Conservation (phyloP, 306 rosid genomes). For the Cicer chorassanicum region DNA sequence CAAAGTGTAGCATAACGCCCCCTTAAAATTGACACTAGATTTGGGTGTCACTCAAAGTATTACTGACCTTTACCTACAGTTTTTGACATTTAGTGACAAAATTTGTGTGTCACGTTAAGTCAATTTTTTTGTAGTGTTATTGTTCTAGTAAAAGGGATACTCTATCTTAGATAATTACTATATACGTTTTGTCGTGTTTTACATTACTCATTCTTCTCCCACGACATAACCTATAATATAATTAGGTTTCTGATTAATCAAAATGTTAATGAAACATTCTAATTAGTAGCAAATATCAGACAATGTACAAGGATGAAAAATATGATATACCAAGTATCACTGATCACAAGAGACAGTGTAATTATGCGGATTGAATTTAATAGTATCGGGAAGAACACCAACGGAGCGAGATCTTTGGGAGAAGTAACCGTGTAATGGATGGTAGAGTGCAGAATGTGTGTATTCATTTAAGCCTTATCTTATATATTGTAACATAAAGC, state of each 20-base stretch:
- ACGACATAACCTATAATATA: background rate
- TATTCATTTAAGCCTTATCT: too few relatives aligned
- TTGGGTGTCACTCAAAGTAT: too few relatives aligned
- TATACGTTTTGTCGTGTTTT: background rate
- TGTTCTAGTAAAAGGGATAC: background rate
- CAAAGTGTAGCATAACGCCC: too few relatives aligned
- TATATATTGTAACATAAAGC: too few relatives aligned
- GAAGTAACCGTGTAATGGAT: constrained; percentile 80
- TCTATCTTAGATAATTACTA: background rate
- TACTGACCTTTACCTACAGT: too few relatives aligned
- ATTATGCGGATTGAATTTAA: constrained; percentile 61
- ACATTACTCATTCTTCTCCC: background rate
- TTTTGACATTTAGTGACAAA: too few relatives aligned
- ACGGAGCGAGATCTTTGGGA: constrained; percentile 76
- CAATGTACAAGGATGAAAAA: background rate
- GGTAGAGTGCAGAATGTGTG: constrained; percentile 35
- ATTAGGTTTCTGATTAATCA: background rate
- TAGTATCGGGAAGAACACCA: constrained; percentile 69
- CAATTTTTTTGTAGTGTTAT: constrained; percentile 29
- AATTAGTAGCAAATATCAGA: background rate
- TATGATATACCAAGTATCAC: background rate
- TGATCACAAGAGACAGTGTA: background rate
- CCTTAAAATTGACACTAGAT: too few relatives aligned
- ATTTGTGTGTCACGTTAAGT: too few relatives aligned
- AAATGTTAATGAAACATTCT: background rate